These are phyloP conservation scores for Mitragyna speciosa DNA, from an alignment of 257 asterid species.

Conservation along the genomic window DNA sequence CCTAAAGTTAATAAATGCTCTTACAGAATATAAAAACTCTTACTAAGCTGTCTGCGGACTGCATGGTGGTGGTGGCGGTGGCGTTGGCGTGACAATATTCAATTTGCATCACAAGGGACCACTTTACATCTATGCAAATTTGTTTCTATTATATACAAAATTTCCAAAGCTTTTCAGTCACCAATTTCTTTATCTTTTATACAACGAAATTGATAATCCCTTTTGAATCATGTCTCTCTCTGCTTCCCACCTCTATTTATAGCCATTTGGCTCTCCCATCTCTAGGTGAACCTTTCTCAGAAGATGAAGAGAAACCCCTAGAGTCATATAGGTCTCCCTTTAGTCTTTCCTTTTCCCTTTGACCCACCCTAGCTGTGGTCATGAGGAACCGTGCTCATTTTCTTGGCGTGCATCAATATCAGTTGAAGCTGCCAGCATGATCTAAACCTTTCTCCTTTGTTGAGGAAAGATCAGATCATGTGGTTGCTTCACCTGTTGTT, in stretches of 20 bases:
- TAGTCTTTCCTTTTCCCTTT: slow-evolving; percentile 4
- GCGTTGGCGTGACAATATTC: slow-evolving; percentile 52
- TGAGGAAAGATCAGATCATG: slow-evolving; percentile 38
- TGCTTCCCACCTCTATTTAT: slow-evolving; percentile 33
- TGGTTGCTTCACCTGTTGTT: slow-evolving; percentile 39
- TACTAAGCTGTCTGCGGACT: slow-evolving; percentile 36
- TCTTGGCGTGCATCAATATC: slow-evolving; percentile 28
- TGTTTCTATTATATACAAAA: slow-evolving; percentile 28
- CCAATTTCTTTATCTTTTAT: slow-evolving; percentile 36
- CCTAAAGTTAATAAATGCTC: slow-evolving; percentile 40
- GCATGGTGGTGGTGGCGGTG: slow-evolving; percentile 36
- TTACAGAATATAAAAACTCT: slow-evolving; percentile 37
- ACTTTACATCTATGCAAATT: slow-evolving; percentile 25
- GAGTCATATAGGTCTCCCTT: neutral
- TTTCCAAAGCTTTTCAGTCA: slow-evolving; percentile 25
- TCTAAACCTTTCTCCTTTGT: slow-evolving; percentile 29
- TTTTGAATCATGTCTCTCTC: slow-evolving; percentile 3
- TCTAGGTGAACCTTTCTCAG: slow-evolving; percentile 19
- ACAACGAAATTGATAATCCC: slow-evolving; percentile 21
- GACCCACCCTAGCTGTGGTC: neutral
- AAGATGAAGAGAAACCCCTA: slow-evolving; percentile 9
- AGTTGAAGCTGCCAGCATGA: slow-evolving; percentile 48
- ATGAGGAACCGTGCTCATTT: slow-evolving; percentile 5
- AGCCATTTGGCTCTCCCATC: slow-evolving; percentile 23
- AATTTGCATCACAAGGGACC: slow-evolving; percentile 48